Base-by-base conservation (phyloP, 2,329 filamentous ascomycete genomes). In the Aspergillus viridinutans region DNA sequence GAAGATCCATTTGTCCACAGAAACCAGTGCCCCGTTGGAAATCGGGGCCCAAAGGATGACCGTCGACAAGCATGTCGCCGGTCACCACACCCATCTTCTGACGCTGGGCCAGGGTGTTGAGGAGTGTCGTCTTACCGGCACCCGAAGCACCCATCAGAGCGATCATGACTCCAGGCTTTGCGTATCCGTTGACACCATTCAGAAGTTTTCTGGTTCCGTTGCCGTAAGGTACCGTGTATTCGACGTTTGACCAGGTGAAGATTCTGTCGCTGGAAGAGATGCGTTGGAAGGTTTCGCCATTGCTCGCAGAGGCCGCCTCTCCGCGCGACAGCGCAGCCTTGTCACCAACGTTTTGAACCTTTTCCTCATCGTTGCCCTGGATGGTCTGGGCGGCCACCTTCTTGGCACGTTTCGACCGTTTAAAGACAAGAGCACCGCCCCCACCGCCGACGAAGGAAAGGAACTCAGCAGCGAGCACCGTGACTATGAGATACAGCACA, bases 141-240 rank as follows among this genome's bases (percentile, higher is more conserved):
- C 89, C 90, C 3, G 85, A 90, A 1, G 88, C 89, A 54, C 91
- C 91, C 80, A 94, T 90, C 1, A 95, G 77, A 0, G 90, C 90
- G 47, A 90, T 85, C 83, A 95, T 86, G 20, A 88, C 75, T 20
- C 90, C 90, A 1, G 90, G 90, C 67, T 91, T 92, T 1, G 86
- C 90, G 63, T 90, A 93, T 1, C 90, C 90, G 56, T 81, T 87
- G 58, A 94, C 84, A 4, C 85, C 80, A 66, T 90, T 87, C 50
- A 90, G 76, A 1, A 90, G 77, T 68, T 85, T 82, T 40, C 83
- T 80, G 52, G 84, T 76, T 55, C 81, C 80, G 49, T 85, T 85
- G 45, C 85, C 78, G 59, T 87, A 88, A 0, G 87, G 87, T 0
- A 93, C 88, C 0, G 84, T 89, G 68, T 91, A 93, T 50, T 87